Conservation (phyloP, 2,329 filamentous ascomycete genomes). For the Fusarium austroafricanum region DNA sequence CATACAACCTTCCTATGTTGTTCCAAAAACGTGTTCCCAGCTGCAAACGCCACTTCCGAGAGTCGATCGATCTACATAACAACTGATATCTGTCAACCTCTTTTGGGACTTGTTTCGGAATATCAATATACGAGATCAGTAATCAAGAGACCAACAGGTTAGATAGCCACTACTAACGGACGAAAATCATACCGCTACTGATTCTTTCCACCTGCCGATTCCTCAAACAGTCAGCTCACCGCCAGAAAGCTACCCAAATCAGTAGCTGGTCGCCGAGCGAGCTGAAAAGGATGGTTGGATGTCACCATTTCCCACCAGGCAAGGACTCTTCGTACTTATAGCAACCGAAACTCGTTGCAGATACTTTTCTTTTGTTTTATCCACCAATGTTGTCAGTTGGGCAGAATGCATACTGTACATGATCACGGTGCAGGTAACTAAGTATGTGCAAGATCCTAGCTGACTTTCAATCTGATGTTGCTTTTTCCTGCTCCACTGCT, state of each 20-base stretch:
- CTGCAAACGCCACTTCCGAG: constrained; percentile 12
- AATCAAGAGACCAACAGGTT: neutral
- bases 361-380: constrained; percentile 23
- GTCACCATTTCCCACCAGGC: neutral
- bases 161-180: neutral
- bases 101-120: neutral
- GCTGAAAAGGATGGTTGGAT: neutral
- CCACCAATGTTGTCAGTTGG: constrained; percentile 22
- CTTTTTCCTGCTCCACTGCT: constrained; percentile 20
- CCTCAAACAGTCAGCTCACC: constrained; percentile 24
- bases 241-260: constrained; percentile 21
- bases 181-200: neutral
- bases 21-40: neutral
- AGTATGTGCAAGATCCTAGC: neutral
- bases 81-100: neutral
- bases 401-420: neutral
- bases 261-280: neutral
- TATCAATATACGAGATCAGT: neutral
- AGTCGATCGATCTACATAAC: constrained; percentile 6
- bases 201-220: neutral
- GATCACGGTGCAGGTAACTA: neutral
- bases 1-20: neutral
- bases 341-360: constrained; percentile 28
- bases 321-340: neutral
- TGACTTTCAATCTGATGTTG: constrained; percentile 11